A percentile compares a stretch with the other conserved stretches of the same genome.
Evolutionary conservation across 345 rosid species (phyloP).

Genomic region (Mangifera indica): DNA sequence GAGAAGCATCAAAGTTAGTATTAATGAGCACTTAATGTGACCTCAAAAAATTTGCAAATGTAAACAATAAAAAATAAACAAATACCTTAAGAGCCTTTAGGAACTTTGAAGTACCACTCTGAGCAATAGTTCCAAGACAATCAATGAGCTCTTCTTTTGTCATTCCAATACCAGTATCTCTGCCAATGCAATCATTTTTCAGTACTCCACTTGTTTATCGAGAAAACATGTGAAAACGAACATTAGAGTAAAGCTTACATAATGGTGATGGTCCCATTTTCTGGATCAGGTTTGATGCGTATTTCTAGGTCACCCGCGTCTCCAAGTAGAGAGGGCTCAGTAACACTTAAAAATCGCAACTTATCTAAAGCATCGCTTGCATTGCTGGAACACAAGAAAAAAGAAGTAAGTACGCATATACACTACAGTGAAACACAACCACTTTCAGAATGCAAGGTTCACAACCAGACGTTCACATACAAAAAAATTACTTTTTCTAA

Average conservation of each 20-base stretch:
- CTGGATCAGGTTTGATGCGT: constrained; percentile 82
- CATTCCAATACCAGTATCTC: constrained; percentile 99
- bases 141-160: constrained; percentile 90
- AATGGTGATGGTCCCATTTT: constrained; percentile 82
- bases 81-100: constrained; percentile 85
- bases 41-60: background rate
- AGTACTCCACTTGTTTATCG: background rate
- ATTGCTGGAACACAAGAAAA: constrained; percentile 53
- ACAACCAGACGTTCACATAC: background rate
- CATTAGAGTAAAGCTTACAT: constrained; percentile 37
- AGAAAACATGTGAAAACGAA: background rate
- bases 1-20: constrained; percentile 12
- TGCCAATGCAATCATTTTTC: constrained; percentile 26
- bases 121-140: constrained; percentile 99
- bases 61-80: constrained; percentile 4
- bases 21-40: background rate
- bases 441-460: background rate
- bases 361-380: constrained; percentile 99
- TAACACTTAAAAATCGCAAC: constrained; percentile 89
- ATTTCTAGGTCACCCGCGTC: constrained; percentile 90
- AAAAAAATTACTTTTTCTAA: background rate
- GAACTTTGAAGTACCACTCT: constrained; percentile 96
- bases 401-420: constrained; percentile 17
- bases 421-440: background rate
- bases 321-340: constrained; percentile 88